Base-by-base conservation (phyloP, 345 rosid species). In the Moricandia arvensis region DNA sequence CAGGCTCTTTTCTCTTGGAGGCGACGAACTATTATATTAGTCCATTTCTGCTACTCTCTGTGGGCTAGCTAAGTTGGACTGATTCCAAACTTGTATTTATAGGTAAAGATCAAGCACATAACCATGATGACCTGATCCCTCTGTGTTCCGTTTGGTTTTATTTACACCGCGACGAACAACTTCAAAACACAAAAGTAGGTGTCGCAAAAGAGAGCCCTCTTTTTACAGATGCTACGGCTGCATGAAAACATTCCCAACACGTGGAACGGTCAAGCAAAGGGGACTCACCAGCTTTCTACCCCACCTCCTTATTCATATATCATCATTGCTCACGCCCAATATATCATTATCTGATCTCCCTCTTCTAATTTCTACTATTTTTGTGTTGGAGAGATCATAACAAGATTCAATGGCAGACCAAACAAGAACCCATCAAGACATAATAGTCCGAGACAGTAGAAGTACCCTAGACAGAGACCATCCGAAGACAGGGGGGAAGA, bases 401-500 rank as follows among this genome's bases (percentile, higher is more conserved):
- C 29, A 72, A 61, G 31, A 55, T 55, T 4, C 77, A 47, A 77
- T 77, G 80, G 75, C 67, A 30, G 71, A 77, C 31, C 75, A 57
- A 64, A 64, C 67, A 63, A 63, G 67, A 77, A 55, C 62, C n/a
- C 61, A 69, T 55, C 64, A 55, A n/a, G 66, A 33, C 30, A 58
- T 77, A 15, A 45, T 70, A 57, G 66, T 35, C n/a, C 24, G 47
- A 59, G 75, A 75, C 30, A 67, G 6, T 8, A 47, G 53, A 47
- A 31, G 53, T 45, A 24, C 17, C 8, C 10, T 8, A 18, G 75
- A 15, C 35, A 2, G 17, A 51, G 60, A 49, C 37, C 67, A 73
- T 21, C 80, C 89, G 0, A 76, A 71, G 66, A 35, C 85, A 35
- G 79, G 75, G 54, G 79, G 72, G 49, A 85, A 88, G 86, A 71